Evolutionary conservation across 2,329 filamentous ascomycete genomes (phyloP).

Genomic region (Epichloe uncinata): DNA sequence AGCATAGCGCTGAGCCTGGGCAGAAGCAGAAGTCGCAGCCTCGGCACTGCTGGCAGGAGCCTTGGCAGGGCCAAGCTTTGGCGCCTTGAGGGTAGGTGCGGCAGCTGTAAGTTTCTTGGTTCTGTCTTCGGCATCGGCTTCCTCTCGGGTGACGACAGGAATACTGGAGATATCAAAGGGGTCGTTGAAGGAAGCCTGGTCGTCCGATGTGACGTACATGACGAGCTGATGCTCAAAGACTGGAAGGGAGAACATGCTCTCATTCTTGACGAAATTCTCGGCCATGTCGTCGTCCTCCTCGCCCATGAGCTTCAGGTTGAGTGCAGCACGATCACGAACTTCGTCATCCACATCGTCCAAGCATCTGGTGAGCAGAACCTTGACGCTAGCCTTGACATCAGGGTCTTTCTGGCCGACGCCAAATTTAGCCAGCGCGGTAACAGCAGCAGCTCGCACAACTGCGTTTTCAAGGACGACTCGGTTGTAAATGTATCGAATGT

Average conservation of each 20-base stretch:
- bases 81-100: conserved; percentile 86
- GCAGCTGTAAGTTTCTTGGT: conserved; percentile 94
- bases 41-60: conserved; percentile 56
- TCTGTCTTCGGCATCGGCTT: conserved; percentile 89
- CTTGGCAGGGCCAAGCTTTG: conserved; percentile 67
- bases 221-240: conserved; percentile 96
- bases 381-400: conserved; percentile 91
- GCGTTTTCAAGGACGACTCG: conserved; percentile 94
- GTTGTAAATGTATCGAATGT: conserved; percentile 99
- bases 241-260: conserved; percentile 88
- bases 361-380: conserved; percentile 83
- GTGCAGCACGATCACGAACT: conserved; percentile 84
- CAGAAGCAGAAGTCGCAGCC: conserved; percentile 61
- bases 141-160: conserved; percentile 86
- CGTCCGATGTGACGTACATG: conserved; percentile 89
- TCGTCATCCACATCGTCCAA: conserved; percentile 96
- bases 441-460: conserved; percentile 85
- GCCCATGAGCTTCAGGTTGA: conserved; percentile 85
- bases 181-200: conserved; percentile 68
- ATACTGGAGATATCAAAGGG: conserved; percentile 88
- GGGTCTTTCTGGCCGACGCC: conserved; percentile 92
- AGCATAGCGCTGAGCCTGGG: conserved; percentile 76
- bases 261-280: conserved; percentile 81
- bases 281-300: conserved; percentile 86
- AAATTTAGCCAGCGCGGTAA: conserved; percentile 92